Percentiles rank a stretch among this genome's conserved stretches.
Evolutionary conservation across 2,329 filamentous ascomycete genomes (phyloP).

Genomic region (Cladobotryum mycophilum): DNA sequence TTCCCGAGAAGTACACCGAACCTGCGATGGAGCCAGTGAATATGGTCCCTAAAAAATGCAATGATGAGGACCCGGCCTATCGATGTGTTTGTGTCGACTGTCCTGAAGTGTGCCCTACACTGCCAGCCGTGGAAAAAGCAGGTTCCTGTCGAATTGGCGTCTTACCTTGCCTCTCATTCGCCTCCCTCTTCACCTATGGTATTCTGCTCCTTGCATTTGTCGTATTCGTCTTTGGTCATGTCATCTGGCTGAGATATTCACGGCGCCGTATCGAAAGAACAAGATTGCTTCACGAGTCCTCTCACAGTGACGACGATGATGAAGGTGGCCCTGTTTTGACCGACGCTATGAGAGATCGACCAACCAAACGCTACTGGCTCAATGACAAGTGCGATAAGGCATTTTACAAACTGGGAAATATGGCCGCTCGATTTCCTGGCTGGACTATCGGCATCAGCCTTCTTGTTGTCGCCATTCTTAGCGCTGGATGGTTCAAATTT

Average conservation of each 20-base stretch:
- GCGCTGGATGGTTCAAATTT: slow-evolving; percentile 82
- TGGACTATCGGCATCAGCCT: slow-evolving; percentile 75
- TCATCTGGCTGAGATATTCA: slow-evolving; percentile 67
- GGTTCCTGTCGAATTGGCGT: slow-evolving; percentile 75
- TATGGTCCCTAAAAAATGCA: slow-evolving; percentile 77
- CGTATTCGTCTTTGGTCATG: slow-evolving; percentile 62
- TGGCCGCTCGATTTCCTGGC: slow-evolving; percentile 75
- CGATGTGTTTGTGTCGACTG: slow-evolving; percentile 94
- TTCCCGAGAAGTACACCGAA: slow-evolving; percentile 57
- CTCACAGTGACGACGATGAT: slow-evolving; percentile 86
- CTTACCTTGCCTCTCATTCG: slow-evolving; percentile 90
- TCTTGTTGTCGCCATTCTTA: slow-evolving; percentile 70
- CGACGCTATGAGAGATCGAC: slow-evolving; percentile 69
- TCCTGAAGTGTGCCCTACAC: slow-evolving; percentile 72
- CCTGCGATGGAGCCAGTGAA: slow-evolving; percentile 65
- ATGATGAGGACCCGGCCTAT: slow-evolving; percentile 78
- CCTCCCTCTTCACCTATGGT: slow-evolving; percentile 80
- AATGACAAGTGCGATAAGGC: slow-evolving; percentile 76
- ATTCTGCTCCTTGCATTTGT: slow-evolving; percentile 64
- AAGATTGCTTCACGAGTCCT: slow-evolving; percentile 78
- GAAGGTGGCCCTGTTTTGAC: slow-evolving; percentile 74
- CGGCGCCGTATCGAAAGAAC: slow-evolving; percentile 73
- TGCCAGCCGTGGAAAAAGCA: slow-evolving; percentile 66
- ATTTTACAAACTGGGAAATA: slow-evolving; percentile 74
- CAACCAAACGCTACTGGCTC: slow-evolving; percentile 71